These are phyloP conservation scores for Claviceps maximensis DNA, from an alignment of 2,329 filamentous ascomycete genomes.

Conservation along the genomic window DNA sequence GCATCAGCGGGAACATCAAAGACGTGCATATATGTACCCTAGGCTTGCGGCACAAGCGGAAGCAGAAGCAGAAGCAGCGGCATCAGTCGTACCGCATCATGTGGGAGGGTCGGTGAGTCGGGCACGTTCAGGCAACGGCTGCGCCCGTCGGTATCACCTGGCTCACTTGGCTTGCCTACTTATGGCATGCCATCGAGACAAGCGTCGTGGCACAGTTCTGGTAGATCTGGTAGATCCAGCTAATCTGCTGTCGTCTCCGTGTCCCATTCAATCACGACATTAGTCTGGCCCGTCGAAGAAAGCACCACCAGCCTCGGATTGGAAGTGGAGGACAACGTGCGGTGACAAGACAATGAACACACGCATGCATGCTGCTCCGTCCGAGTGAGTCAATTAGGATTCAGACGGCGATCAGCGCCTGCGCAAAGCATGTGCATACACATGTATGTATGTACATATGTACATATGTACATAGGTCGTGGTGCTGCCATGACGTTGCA, in stretches of 20 bases:
- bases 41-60: neutral
- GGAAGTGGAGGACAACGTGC: neutral
- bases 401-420: too few species aligned
- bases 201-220: neutral
- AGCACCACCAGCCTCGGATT: neutral
- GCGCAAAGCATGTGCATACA: neutral
- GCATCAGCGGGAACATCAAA: constrained; percentile 1
- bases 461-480: neutral
- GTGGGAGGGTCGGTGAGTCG: constrained; percentile 1
- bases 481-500: neutral
- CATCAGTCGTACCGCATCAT: neutral
- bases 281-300: neutral
- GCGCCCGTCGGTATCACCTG: neutral
- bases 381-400: too few species aligned
- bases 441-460: neutral
- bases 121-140: neutral
- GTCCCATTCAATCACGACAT: neutral
- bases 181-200: neutral
- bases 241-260: neutral
- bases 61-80: neutral
- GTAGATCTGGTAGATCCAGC: too few species aligned
- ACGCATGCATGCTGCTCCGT: too few species aligned
- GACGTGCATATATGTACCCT: neutral
- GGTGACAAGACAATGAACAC: neutral
- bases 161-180: neutral